Evolutionary conservation across 208 protist species (phyloP), one percentile per base, ranked within the genome.

Genomic region (Porcisia deanei): DNA sequence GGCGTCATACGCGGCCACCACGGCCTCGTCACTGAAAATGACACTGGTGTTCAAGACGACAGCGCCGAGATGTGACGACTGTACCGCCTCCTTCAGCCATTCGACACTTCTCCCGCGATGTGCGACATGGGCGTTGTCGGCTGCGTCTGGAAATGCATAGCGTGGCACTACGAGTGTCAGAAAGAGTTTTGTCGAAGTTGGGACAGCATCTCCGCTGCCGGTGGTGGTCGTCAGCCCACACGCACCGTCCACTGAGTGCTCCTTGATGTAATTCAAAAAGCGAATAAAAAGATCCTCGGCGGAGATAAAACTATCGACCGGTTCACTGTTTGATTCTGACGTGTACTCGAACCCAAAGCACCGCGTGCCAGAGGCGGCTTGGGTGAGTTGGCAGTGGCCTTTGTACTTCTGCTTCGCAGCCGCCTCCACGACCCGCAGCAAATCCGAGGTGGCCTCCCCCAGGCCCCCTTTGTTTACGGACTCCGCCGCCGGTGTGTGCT

Each of bases 181-280:
- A 53, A 94, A 71, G 69, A 97, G 73, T 34, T 59, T 75, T 20
- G 78, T 71, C 16, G 57, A 25, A 41, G 25, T 75, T 60, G 59
- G 25, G 8, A 45, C 30, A 45, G 55, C 45, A 9, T 72, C 65
- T 4, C 34, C 68, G 8, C 82, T 61, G 59, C 68, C 53, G 22
- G 55, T 63, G 45, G 58, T 75, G 0, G 66, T 59, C 3, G 80
- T 83, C 41, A 97, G 75, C 41, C 88, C 87, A 71, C 93, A 97
- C 14, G 88, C 90, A 12, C 80, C 85, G 76, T 97, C 89, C 16
- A 97, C 72, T 34, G 86, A 87, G 71, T 92, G 89, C 72, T 87
- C 82, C 81, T 97, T 97, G 14, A 97, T 58, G 73, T 94, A 87
- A 81, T 94, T 94, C 39, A 97, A 84, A 75, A 95, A 96, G 52